Evolutionary conservation across 805 yeast species (phyloP), one percentile per base, ranked within the genome.

Genomic region (Kregervanrija delftensis): DNA sequence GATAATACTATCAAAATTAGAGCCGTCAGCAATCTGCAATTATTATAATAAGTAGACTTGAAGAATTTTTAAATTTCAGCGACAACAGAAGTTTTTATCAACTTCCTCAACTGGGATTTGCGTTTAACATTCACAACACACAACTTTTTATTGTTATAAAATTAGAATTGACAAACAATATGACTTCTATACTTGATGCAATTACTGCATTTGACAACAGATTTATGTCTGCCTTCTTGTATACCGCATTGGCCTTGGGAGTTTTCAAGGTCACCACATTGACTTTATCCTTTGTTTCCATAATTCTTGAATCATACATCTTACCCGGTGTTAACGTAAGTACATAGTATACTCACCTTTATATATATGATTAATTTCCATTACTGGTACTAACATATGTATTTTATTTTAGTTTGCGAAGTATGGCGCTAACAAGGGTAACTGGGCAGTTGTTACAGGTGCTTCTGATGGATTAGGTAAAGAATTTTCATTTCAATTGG

Each of bases 381-480:
- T 5, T 13, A 8, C 30, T 8, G 39, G 6, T 14, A 33, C 35
- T 33, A 33, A 33, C 35, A 33, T 22, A 22, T 22, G 6, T 12
- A 15, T 12, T 1, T 35, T 16, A 37, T 37, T 13, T 16, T 9
- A 37, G 56, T 82, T 74, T 57, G 57, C 62, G 36, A 81, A 78
- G 60, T 89, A 89, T 58, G 96, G 96, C n/a, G 83, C 91, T 28
- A 70, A 71, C 48, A 65, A 67, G 41, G 84, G 83, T 28, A 71
- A 76, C 35, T 93, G 96, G 91, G 96, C 97, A n/a, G 85, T 93
- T 31, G 77, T 93, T 13, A 93, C 99, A 6, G 99, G 99, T 47
- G 95, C 97, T 3, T 87, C 97, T 40, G 98, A 93, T 62, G 99
- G 99, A 33, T 84, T 93, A 58, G 99, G 99, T 46, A 88, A 90